These are phyloP conservation scores for Marchantia polymorpha DNA, from an alignment of 225 moss, liverwort and hornwort species.

Conservation along the genomic window DNA sequence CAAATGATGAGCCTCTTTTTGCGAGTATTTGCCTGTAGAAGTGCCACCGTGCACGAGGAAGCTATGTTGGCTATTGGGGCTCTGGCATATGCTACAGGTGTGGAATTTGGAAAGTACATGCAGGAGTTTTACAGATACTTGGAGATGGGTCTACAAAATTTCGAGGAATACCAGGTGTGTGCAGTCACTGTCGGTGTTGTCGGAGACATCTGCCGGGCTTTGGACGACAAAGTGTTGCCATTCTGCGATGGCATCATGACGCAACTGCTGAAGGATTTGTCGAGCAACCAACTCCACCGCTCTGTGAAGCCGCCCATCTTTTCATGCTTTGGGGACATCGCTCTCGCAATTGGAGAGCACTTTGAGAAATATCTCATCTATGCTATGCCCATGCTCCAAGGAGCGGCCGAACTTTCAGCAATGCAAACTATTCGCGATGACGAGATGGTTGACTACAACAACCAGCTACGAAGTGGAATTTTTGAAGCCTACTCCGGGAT, in stretches of 20 bases:
- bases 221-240: constrained; percentile 45
- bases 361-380: constrained; percentile 52
- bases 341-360: constrained; percentile 49
- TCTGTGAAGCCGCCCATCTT: constrained; percentile 54
- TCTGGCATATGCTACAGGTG: constrained; percentile 46
- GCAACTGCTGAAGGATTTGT: constrained; percentile 49
- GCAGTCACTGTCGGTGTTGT: constrained; percentile 53
- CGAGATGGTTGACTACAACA: constrained; percentile 55
- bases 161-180: constrained; percentile 52
- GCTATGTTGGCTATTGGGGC: constrained; percentile 55
- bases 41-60: constrained; percentile 51
- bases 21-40: constrained; percentile 49
- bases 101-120: constrained; percentile 51
- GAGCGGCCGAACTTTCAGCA: constrained; percentile 51
- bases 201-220: constrained; percentile 49
- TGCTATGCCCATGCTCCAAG: constrained; percentile 59
- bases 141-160: constrained; percentile 53
- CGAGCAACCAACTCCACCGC: constrained; percentile 53
- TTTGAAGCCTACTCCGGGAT: constrained; percentile 56
- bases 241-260: constrained; percentile 55
- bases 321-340: constrained; percentile 52
- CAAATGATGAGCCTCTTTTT: constrained; percentile 55
- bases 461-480: constrained; percentile 50
- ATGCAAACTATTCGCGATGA: constrained; percentile 49
- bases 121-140: constrained; percentile 49